Conservation (phyloP, 2,329 filamentous ascomycete species). For the Leptodontidium sp. region DNA sequence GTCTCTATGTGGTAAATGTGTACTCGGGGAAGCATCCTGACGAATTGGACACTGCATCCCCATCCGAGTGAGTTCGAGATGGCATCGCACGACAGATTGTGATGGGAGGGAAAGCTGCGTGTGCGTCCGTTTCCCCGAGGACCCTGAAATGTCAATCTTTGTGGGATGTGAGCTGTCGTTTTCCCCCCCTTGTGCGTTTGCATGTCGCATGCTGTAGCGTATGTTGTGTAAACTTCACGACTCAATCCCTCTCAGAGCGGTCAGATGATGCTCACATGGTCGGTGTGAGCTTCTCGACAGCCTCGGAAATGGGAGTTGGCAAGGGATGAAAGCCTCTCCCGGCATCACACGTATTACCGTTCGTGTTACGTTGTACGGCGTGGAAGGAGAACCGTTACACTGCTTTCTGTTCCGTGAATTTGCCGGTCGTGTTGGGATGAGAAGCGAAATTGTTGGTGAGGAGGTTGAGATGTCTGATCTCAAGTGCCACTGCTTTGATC, state of each 20-base stretch:
- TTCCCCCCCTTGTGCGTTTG: neutral
- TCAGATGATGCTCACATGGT: conserved; percentile 9
- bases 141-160: conserved; percentile 16
- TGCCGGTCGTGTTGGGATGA: neutral
- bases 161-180: conserved; percentile 5
- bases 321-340: conserved; percentile 8
- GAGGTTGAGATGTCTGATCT: neutral
- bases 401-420: neutral
- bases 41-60: neutral
- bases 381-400: conserved; percentile 5
- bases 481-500: conserved; percentile 14
- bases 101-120: neutral
- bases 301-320: neutral
- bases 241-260: neutral
- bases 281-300: conserved; percentile 5
- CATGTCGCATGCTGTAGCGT: neutral
- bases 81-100: conserved; percentile 4
- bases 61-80: neutral
- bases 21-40: conserved; percentile 13
- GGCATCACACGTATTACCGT: conserved; percentile 1
- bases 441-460: neutral
- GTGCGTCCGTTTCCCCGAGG: conserved; percentile 17
- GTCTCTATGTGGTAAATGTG: neutral
- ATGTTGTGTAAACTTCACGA: neutral
- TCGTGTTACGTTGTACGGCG: neutral